These are phyloP conservation scores for Quercus phellos DNA, from an alignment of 331 rosid species.

Conservation along the genomic window DNA sequence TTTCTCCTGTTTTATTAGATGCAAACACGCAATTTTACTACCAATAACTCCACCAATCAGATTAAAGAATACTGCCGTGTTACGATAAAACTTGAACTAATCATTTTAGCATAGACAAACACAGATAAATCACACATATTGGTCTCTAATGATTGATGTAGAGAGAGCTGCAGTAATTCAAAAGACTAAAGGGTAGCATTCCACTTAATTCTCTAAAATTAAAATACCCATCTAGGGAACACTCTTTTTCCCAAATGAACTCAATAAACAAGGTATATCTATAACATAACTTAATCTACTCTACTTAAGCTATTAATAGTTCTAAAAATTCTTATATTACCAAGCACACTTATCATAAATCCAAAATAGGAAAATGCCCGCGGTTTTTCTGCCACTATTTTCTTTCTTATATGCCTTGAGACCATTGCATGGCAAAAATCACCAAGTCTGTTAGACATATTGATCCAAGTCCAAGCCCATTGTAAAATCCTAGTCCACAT, in stretches of 20 bases:
- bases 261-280: not conserved
- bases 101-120: not conserved
- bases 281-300: not conserved
- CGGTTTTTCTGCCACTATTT: not conserved
- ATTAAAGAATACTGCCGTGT: not conserved
- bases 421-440: not conserved
- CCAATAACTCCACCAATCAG: constrained; percentile 25
- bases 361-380: not conserved
- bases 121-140: not conserved
- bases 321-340: not conserved
- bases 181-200: not conserved
- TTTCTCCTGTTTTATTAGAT: constrained; percentile 86
- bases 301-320: not conserved
- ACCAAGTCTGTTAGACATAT: not conserved
- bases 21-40: constrained; percentile 56
- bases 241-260: not conserved
- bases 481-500: no score
- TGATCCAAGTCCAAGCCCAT: no score
- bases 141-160: not conserved
- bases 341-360: not conserved
- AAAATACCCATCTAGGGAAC: not conserved
- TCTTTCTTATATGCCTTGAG: no score
- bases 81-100: not conserved
- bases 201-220: not conserved
- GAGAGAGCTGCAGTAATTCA: no score